Conservation (phyloP, 805 yeast genomes). For the Candida hungchunana region DNA sequence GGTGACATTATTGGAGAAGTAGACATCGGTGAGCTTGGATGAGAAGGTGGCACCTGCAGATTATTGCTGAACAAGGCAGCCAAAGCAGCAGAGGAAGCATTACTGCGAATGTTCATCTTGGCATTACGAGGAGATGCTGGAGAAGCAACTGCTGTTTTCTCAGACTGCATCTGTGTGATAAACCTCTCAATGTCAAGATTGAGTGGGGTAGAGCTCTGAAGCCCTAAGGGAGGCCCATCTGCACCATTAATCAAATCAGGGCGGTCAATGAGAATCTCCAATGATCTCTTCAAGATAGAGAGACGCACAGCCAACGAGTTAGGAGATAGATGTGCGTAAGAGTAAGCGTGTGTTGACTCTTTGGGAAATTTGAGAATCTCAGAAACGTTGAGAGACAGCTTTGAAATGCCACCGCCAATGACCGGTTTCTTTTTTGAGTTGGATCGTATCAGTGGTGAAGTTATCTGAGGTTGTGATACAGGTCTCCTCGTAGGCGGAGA, state of each 20-base stretch:
- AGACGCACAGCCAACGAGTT: constrained; percentile 73
- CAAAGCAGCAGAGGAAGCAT: constrained; percentile 38
- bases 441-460: constrained; percentile 9
- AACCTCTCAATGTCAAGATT: constrained; percentile 26
- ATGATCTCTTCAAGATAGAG: constrained; percentile 68
- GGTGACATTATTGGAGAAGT: constrained; percentile 3
- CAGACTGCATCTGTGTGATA: constrained; percentile 22
- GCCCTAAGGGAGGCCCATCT: constrained; percentile 4
- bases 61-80: constrained; percentile 29
- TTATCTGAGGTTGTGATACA: constrained; percentile 6
- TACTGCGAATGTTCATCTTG: constrained; percentile 29
- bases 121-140: constrained; percentile 6
- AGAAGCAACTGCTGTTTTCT: constrained; percentile 4
- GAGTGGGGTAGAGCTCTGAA: constrained; percentile 10
- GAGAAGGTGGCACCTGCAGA: constrained; percentile 5
- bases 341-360: constrained; percentile 79
- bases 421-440: constrained; percentile 9
- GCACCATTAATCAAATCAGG: constrained; percentile 21
- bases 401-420: constrained; percentile 26
- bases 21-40: constrained; percentile 6
- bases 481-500: constrained; percentile 5
- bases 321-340: constrained; percentile 79
- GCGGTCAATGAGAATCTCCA: constrained; percentile 56
- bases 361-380: constrained; percentile 64
- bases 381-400: constrained; percentile 27